A percentile compares a stretch with the other conserved stretches of the same genome.
These are phyloP conservation scores for Carex pumila DNA, from an alignment of 176 grass and related monocot genomes.

Conservation along the genomic window DNA sequence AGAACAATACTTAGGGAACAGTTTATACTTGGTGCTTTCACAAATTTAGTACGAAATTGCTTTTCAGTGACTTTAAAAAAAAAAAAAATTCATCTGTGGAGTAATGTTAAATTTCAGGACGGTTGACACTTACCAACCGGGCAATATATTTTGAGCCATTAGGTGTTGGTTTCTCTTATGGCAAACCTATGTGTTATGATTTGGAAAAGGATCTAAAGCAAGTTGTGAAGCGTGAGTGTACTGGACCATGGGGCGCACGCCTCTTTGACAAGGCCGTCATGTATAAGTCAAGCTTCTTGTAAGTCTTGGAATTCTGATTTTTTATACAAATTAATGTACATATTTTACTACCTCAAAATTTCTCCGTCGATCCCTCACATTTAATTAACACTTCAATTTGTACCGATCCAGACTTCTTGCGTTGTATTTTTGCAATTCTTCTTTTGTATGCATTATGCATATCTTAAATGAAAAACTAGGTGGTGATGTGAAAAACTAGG, in stretches of 20 bases:
- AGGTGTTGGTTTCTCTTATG: constrained; percentile 63
- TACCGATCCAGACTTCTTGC: neutral
- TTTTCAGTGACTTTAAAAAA: neutral
- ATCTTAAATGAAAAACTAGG: neutral
- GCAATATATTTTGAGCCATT: constrained; percentile 87
- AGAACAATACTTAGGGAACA: neutral
- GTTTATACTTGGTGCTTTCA: neutral
- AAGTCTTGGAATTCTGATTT: constrained; percentile 25
- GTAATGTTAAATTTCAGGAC: constrained; percentile 36
- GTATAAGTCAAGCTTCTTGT: constrained; percentile 82
- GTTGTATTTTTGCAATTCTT: neutral
- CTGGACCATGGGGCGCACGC: constrained; percentile 81
- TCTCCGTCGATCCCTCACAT: no score
- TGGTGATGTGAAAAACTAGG: neutral
- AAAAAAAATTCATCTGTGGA: neutral
- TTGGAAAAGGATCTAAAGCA: constrained; percentile 73
- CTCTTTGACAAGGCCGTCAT: constrained; percentile 94
- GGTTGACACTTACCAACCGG: constrained; percentile 81
- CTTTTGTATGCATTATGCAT: neutral
- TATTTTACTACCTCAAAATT: neutral
- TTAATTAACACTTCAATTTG: no score
- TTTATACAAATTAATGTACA: neutral
- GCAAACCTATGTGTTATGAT: constrained; percentile 54
- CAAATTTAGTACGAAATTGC: neutral
- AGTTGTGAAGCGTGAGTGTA: constrained; percentile 66